Evolutionary conservation across 805 yeast genomes (phyloP), one percentile per base, ranked within the genome.

Genomic region (Lachancea waltii): DNA sequence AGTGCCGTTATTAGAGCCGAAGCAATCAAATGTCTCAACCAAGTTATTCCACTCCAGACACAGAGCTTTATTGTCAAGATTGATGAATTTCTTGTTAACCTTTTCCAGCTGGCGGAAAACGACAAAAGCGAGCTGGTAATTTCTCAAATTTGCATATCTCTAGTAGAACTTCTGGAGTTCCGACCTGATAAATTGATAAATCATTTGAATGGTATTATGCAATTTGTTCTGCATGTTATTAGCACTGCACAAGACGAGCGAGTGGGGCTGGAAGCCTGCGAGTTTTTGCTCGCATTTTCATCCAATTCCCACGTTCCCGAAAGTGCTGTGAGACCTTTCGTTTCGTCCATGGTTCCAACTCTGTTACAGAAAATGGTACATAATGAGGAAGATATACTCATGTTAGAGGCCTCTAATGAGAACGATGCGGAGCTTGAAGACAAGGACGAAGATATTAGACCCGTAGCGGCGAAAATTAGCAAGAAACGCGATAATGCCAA

Each of bases 251-350:
- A 61, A 15, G 79, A 80, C 45, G 89, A 83, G 48, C 79, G 72
- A 38, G 94, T 86, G 22, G 81, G 95, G 0, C 67, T 89, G 40
- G 96, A 89, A 57, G 97, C 95, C 3, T 86, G 96, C 58, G 97
- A 92, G 63, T 87, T 92, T 50, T 64, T 92, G 42, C 71, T 90
- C 30, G 77, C 84, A 1, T 68, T 90, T 38, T 75, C 89, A 0
- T 80, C 86, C 2, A 69, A 77, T 24, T 46, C 61, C n/a, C 70
- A 69, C 21, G 64, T 78, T 3, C 79, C 85, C 7, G 70, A 71
- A 16, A 53, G 58, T 22, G 56, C 75, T 3, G 68, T 86, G 40
- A 62, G 63, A 40, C 79, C 82, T 1, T 75, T 75, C 47, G 65
- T 92, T 30, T 65, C 68, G 2, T 58, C 64, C 13, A 77, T 92